Conservation (phyloP, 257 asterid species). For the Scutellaria minor region DNA sequence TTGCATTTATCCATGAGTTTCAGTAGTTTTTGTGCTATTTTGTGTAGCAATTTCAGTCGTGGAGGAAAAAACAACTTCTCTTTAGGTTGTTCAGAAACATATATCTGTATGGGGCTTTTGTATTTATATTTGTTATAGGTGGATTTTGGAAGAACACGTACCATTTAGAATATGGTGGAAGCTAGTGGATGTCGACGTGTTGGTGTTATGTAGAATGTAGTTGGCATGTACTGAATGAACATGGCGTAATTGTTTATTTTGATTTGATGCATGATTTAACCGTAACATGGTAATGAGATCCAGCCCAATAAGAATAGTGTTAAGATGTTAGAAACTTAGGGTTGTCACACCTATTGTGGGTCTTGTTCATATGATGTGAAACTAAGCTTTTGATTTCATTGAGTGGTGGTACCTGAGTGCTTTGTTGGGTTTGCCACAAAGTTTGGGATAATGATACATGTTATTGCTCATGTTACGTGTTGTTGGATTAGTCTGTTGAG, state of each 20-base stretch:
- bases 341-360: not conserved
- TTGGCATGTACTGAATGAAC: not conserved
- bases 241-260: not conserved
- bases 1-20: slow-evolving; percentile 4
- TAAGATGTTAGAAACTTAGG: not conserved
- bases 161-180: not conserved
- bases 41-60: not conserved
- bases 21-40: not conserved
- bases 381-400: not conserved
- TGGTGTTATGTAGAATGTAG: not conserved
- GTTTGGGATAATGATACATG: too few relatives aligned
- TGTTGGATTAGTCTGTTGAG: not conserved
- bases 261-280: not conserved
- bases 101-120: too few relatives aligned
- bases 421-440: too few relatives aligned
- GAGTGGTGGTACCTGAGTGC: not conserved
- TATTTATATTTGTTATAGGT: not conserved
- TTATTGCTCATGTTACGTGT: not conserved
- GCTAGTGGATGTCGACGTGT: not conserved
- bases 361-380: not conserved
- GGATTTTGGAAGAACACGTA: not conserved
- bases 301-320: not conserved
- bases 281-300: not conserved
- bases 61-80: too few relatives aligned
- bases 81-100: too few relatives aligned